Percentiles rank a stretch among this genome's conserved stretches.
These are phyloP conservation scores for Phaeolepiota aurea DNA, from an alignment of 768 basidiomycete species.

Conservation along the genomic window DNA sequence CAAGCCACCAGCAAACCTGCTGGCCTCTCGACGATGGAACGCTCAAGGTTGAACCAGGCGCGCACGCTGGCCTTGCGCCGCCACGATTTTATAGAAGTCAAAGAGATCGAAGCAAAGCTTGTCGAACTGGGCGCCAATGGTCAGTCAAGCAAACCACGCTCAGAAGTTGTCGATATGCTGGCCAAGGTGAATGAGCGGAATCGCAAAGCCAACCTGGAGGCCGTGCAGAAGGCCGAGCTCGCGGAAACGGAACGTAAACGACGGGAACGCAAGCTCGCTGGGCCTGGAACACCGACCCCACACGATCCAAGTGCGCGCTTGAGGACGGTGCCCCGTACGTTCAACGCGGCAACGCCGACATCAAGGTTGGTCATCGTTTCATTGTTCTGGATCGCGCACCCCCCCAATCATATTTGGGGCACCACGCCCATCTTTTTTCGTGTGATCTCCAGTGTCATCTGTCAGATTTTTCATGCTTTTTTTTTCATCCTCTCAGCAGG, in stretches of 20 bases:
- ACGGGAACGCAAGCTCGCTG: constrained; percentile 52
- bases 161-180: constrained; percentile 38
- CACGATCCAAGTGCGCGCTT: constrained; percentile 61
- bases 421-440: constrained; percentile 14
- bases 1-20: constrained; percentile 18
- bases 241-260: constrained; percentile 62
- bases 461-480: neutral
- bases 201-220: constrained; percentile 74
- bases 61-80: constrained; percentile 71
- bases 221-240: constrained; percentile 69
- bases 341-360: constrained; percentile 37
- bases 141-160: constrained; percentile 9
- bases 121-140: constrained; percentile 33
- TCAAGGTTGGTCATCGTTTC: constrained; percentile 46
- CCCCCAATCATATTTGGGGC: constrained; percentile 14
- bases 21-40: constrained; percentile 43
- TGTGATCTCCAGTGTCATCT: neutral
- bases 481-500: constrained; percentile 11
- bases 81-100: constrained; percentile 58
- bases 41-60: constrained; percentile 59
- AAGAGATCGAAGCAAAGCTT: constrained; percentile 54
- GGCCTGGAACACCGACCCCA: constrained; percentile 28
- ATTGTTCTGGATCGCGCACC: neutral
- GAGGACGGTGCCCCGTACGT: constrained; percentile 53
- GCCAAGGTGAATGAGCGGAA: constrained; percentile 88